These are phyloP conservation scores for Neurospora intermedia DNA, from an alignment of 495 filamentous ascomycete genomes.

Conservation along the genomic window DNA sequence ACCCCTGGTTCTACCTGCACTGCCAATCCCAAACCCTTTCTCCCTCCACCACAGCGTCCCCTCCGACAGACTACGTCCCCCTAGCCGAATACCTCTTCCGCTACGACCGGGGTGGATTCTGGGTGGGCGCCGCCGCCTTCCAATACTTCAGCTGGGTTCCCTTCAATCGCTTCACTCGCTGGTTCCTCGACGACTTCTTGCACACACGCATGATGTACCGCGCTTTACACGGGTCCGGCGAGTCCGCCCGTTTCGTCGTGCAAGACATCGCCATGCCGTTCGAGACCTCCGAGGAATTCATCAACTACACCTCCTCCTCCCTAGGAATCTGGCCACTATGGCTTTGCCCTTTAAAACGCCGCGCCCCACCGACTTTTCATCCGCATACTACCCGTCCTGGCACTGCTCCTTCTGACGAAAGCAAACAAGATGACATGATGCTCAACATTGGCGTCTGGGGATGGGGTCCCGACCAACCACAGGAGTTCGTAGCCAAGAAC, in stretches of 20 bases:
- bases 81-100: constrained; percentile 46
- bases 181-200: constrained; percentile 51
- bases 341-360: constrained; percentile 45
- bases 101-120: constrained; percentile 52
- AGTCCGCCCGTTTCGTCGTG: constrained; percentile 42
- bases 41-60: too few relatives aligned
- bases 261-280: constrained; percentile 50
- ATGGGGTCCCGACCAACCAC: constrained; percentile 30
- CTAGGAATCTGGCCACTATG: constrained; percentile 48
- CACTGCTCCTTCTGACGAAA: background rate
- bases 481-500: constrained; percentile 45
- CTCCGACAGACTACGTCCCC: constrained; percentile 40
- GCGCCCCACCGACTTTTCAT: constrained; percentile 34
- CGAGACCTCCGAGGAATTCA: constrained; percentile 35
- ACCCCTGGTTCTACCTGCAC: constrained; percentile 47
- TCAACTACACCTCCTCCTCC: constrained; percentile 39
- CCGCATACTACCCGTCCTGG: constrained; percentile 26
- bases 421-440: constrained; percentile 27
- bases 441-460: constrained; percentile 49
- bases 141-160: constrained; percentile 43
- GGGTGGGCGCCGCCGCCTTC: constrained; percentile 46
- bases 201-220: constrained; percentile 56
- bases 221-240: constrained; percentile 45
- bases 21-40: constrained; percentile 12
- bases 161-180: constrained; percentile 44